Conservation (phyloP, 2,329 filamentous ascomycete species). For the Aspergillus unguis region DNA sequence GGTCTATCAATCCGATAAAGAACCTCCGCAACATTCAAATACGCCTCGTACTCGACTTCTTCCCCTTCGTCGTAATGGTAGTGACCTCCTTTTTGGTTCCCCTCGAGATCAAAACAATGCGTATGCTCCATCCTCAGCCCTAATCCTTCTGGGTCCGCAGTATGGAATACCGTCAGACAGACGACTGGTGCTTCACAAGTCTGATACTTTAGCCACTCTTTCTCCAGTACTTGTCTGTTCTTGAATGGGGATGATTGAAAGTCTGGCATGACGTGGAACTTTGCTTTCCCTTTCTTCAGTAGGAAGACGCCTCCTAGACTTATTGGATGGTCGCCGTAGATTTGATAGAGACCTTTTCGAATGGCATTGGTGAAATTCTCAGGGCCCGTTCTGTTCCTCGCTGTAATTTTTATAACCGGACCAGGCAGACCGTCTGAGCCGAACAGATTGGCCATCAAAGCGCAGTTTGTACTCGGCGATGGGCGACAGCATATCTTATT, state of each 20-base stretch:
- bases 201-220: conserved; percentile 42
- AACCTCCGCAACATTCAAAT: conserved; percentile 5
- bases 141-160: conserved; percentile 39
- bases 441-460: conserved; percentile 45
- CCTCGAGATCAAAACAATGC: conserved; percentile 42
- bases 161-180: conserved; percentile 44
- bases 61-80: conserved; percentile 41
- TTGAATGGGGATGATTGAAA: conserved; percentile 33
- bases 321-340: conserved; percentile 35
- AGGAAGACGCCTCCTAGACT: conserved; percentile 45
- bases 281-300: conserved; percentile 36
- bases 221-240: conserved; percentile 27
- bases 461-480: conserved; percentile 33
- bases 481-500: conserved; percentile 1
- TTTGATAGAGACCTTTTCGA: not conserved
- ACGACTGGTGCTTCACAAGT: conserved; percentile 38
- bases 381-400: conserved; percentile 20
- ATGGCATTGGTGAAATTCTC: conserved; percentile 6
- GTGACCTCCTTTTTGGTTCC: conserved; percentile 40
- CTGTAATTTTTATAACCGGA: conserved; percentile 37
- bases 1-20: conserved; percentile 9
- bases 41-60: conserved; percentile 10
- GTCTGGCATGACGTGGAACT: conserved; percentile 47
- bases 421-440: conserved; percentile 37
- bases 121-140: conserved; percentile 49